phyloP scores from a whole-genome alignment of 75 land plant genomes.

The Isoetes taiwanensis region DNA sequence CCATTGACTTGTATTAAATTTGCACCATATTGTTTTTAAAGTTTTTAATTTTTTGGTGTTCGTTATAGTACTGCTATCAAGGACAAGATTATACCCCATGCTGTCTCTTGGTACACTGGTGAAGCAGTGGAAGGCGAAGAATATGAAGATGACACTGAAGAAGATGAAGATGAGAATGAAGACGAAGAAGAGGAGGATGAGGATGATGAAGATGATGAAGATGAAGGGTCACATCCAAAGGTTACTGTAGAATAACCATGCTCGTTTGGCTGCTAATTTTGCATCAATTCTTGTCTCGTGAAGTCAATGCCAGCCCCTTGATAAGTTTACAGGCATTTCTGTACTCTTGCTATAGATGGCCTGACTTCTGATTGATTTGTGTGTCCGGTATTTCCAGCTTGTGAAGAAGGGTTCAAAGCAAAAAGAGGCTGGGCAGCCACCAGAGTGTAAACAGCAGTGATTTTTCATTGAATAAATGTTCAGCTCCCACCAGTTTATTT shows the following conservation, averaged over 20 bases:
- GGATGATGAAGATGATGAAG: constrained; percentile 43
- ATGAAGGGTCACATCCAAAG: too few relatives aligned
- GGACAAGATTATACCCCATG: constrained; percentile 76
- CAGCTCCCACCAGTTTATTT: too few relatives aligned
- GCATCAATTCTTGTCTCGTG: too few relatives aligned
- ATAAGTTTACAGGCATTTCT: too few relatives aligned
- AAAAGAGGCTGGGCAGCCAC: constrained; percentile 42
- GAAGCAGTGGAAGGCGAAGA: constrained; percentile 57
- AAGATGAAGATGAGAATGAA: constrained; percentile 35
- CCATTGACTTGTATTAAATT: too few relatives aligned
- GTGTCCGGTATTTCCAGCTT: constrained; percentile 6
- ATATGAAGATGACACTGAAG: constrained; percentile 25
- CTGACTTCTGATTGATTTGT: too few relatives aligned
- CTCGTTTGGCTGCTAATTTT: too few relatives aligned
- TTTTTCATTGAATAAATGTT: too few relatives aligned
- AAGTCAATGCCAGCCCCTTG: constrained; percentile 6
- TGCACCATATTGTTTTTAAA: too few relatives aligned
- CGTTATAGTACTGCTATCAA: constrained; percentile 65
- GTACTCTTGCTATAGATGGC: too few relatives aligned
- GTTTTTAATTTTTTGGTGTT: too few relatives aligned
- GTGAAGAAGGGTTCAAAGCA: constrained; percentile 6
- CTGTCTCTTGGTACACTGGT: constrained; percentile 84
- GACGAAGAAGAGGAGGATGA: constrained; percentile 41
- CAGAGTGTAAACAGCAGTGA: constrained; percentile 89
- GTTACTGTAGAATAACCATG: too few relatives aligned